A percentile compares a stretch with the other conserved stretches of the same genome.
Evolutionary conservation across 352 stramenopile genomes (phyloP).

Genomic region (Pythium coloratum): DNA sequence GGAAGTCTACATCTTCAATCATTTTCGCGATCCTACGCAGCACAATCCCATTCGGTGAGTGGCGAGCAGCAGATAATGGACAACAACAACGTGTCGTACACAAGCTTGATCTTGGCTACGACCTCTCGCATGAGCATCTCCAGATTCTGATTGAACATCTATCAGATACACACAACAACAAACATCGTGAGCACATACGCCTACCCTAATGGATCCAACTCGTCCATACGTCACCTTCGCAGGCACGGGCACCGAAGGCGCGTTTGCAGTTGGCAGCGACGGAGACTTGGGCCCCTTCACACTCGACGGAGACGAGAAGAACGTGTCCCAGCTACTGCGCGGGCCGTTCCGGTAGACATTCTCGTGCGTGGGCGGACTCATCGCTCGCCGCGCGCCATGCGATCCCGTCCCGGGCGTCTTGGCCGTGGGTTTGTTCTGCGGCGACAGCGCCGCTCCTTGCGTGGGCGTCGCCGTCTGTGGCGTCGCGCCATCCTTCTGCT

Average conservation of each 20-base stretch:
- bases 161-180: not conserved
- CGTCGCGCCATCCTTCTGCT: slow-evolving; percentile 24
- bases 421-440: not conserved
- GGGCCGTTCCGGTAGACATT: slow-evolving; percentile 32
- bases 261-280: not conserved
- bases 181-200: slow-evolving; percentile 10
- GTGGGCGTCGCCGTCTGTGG: not conserved
- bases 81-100: slow-evolving; percentile 35
- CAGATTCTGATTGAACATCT: slow-evolving; percentile 60
- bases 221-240: slow-evolving; percentile 28
- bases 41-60: slow-evolving; percentile 2
- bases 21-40: slow-evolving; percentile 50
- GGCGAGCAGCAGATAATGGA: not conserved
- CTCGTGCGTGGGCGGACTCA: slow-evolving; percentile 10
- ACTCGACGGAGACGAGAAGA: slow-evolving; percentile 29
- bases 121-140: slow-evolving; percentile 57
- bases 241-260: slow-evolving; percentile 25
- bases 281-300: slow-evolving; percentile 9
- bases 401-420: not conserved
- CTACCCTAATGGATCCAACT: not conserved
- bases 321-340: slow-evolving; percentile 42
- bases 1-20: slow-evolving; percentile 33
- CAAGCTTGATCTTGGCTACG: slow-evolving; percentile 45
- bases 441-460: not conserved
- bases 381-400: slow-evolving; percentile 2